phyloP scores from a whole-genome alignment of 1,139 yeast genomes.

The Tardiomyces depauwii region DNA sequence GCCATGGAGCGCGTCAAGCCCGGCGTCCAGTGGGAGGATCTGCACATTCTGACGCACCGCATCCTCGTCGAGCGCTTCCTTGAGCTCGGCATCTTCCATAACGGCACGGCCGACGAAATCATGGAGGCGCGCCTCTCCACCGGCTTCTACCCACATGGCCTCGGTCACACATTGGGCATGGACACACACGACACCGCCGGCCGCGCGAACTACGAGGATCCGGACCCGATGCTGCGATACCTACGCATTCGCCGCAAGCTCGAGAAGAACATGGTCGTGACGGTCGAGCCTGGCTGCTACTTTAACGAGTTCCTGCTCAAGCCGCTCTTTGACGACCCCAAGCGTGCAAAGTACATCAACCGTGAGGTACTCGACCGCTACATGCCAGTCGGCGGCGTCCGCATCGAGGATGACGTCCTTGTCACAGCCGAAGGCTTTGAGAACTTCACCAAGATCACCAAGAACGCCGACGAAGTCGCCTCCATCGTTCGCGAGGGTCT shows the following conservation, averaged over 20 bases:
- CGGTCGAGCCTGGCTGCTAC: constrained; percentile 93
- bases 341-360: constrained; percentile 51
- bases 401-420: constrained; percentile 87
- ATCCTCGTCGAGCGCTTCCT: constrained; percentile 64
- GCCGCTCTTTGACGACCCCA: constrained; percentile 47
- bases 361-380: constrained; percentile 58
- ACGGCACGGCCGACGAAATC: constrained; percentile 53
- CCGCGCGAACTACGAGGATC: constrained; percentile 68
- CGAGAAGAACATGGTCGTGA: constrained; percentile 70
- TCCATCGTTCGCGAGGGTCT: constrained; percentile 65
- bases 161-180: constrained; percentile 89
- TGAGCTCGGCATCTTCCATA: constrained; percentile 66
- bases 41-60: constrained; percentile 70
- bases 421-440: constrained; percentile 70
- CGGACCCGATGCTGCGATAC: constrained; percentile 61
- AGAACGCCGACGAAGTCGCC: constrained; percentile 73
- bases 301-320: constrained; percentile 75
- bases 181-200: constrained; percentile 97
- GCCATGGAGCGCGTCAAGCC: constrained; percentile 66
- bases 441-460: constrained; percentile 70
- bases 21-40: constrained; percentile 75
- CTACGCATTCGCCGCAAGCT: constrained; percentile 71
- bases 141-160: constrained; percentile 86
- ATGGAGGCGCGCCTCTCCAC: constrained; percentile 59
- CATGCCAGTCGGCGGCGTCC: constrained; percentile 87